phyloP scores from a whole-genome alignment of 2,329 filamentous ascomycete species.

The Grosmannia penicillata region DNA sequence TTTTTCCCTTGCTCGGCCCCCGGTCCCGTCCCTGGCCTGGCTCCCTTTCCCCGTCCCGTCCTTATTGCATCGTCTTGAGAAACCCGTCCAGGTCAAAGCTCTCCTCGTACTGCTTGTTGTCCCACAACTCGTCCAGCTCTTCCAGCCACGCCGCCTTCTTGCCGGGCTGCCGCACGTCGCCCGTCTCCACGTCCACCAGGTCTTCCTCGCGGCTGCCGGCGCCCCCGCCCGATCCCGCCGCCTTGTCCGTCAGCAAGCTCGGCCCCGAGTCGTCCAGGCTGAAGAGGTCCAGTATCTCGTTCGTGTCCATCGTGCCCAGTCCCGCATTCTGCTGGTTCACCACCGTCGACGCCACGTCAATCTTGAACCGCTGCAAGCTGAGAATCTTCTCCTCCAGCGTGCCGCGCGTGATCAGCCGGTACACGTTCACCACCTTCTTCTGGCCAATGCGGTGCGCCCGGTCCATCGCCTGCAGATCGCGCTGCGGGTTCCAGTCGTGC shows the following conservation, averaged over 20 bases:
- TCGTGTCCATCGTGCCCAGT: slow-evolving; percentile 89
- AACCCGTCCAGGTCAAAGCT: slow-evolving; percentile 95
- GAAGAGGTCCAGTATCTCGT: slow-evolving; percentile 94
- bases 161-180: slow-evolving; percentile 82
- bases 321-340: slow-evolving; percentile 99
- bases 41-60: background rate
- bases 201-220: slow-evolving; percentile 59
- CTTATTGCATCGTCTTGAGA: slow-evolving; percentile 77
- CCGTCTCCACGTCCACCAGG: slow-evolving; percentile 84
- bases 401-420: slow-evolving; percentile 87
- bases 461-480: slow-evolving; percentile 98
- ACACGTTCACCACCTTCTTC: slow-evolving; percentile 99
- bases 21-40: background rate
- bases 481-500: slow-evolving; percentile 99
- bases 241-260: slow-evolving; percentile 45
- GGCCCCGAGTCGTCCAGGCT: slow-evolving; percentile 71
- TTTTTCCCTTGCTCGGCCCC: too few species aligned
- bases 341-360: slow-evolving; percentile 93
- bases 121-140: slow-evolving; percentile 91
- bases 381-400: slow-evolving; percentile 98
- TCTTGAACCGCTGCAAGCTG: slow-evolving; percentile 96
- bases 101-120: slow-evolving; percentile 94
- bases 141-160: slow-evolving; percentile 89
- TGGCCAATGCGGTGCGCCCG: slow-evolving; percentile 95
- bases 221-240: slow-evolving; percentile 22